Conservation (phyloP, 2,329 filamentous ascomycete genomes). For the Nemania abortiva region DNA sequence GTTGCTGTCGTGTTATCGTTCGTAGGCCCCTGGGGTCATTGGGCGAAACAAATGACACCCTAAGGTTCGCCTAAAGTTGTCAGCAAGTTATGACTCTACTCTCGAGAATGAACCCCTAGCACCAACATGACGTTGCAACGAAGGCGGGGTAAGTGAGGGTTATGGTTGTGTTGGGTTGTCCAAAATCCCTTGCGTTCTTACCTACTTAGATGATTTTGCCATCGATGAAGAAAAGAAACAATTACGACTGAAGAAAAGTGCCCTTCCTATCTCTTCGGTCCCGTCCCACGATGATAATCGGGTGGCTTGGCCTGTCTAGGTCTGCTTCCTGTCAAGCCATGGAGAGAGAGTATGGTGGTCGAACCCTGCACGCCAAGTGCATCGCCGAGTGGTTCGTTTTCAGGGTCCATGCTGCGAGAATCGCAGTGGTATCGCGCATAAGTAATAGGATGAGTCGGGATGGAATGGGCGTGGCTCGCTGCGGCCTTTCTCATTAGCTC, state of each 20-base stretch:
- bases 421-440: conserved; percentile 16
- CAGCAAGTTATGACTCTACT: conserved; percentile 7
- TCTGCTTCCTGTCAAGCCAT: conserved; percentile 23
- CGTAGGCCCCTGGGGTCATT: neutral
- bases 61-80: conserved; percentile 14
- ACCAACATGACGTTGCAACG: conserved; percentile 13
- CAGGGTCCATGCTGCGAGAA: conserved; percentile 23
- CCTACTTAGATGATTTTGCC: conserved; percentile 11
- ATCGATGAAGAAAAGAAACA: conserved; percentile 23
- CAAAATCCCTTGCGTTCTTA: conserved; percentile 24
- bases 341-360: neutral
- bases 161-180: neutral
- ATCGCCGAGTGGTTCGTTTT: neutral
- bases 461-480: neutral
- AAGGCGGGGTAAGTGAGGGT: conserved; percentile 5
- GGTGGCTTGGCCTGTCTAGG: conserved; percentile 13
- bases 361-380: conserved; percentile 25
- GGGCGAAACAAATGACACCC: neutral
- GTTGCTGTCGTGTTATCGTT: conserved; percentile 22
- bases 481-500: conserved; percentile 16
- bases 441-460: neutral
- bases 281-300: conserved; percentile 5
- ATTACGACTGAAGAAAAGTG: neutral
- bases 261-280: conserved; percentile 21
- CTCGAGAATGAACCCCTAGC: neutral